Percentiles rank a stretch among this genome's conserved stretches.
These are phyloP conservation scores for Nephelium lappaceum DNA, from an alignment of 345 rosid species.

Conservation along the genomic window DNA sequence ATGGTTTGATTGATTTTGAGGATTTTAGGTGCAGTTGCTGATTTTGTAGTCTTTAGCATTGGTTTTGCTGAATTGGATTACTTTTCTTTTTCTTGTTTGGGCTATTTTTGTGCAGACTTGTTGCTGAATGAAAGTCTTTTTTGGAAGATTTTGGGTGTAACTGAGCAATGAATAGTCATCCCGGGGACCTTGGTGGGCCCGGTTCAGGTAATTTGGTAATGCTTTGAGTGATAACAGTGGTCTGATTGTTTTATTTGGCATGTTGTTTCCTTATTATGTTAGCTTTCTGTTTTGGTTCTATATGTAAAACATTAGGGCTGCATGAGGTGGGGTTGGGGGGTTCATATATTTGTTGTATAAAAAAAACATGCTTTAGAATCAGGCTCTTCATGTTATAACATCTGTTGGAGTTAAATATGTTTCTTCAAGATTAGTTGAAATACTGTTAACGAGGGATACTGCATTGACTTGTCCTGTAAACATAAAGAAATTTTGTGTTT, in stretches of 20 bases:
- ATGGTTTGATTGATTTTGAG: background rate
- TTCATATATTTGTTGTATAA: background rate
- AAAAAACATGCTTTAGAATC: background rate
- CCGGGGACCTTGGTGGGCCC: conserved; percentile 46
- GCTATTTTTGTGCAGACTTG: conserved; percentile 16
- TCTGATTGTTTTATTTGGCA: background rate
- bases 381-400: background rate
- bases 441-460: background rate
- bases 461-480: background rate
- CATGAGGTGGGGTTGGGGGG: background rate
- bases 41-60: background rate
- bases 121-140: conserved; percentile 25
- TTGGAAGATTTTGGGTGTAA: conserved; percentile 46
- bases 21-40: background rate
- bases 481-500: background rate
- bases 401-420: background rate
- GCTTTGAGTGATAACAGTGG: background rate
- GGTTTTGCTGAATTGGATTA: background rate
- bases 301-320: background rate
- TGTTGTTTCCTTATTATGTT: too few relatives aligned
- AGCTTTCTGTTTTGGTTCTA: background rate
- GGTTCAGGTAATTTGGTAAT: conserved; percentile 51
- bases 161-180: conserved; percentile 60
- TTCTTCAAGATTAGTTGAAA: too few relatives aligned
- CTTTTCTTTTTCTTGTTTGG: background rate